These are phyloP conservation scores for Adansonia digitata DNA, from an alignment of 345 rosid genomes.

Conservation along the genomic window DNA sequence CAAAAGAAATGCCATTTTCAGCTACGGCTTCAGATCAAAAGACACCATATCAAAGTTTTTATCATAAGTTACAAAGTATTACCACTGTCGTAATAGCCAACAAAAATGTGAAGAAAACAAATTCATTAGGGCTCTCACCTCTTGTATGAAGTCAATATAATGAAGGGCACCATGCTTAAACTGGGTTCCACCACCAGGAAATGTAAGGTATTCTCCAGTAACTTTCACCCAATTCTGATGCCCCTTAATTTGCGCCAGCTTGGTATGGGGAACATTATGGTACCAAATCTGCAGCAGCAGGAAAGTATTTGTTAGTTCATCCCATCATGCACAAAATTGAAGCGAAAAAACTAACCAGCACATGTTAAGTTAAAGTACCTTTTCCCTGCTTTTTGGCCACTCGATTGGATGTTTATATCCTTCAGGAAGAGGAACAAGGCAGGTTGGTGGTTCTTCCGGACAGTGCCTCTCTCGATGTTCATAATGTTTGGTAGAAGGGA, in stretches of 20 bases:
- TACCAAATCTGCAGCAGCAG: conserved; percentile 87
- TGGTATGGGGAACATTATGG: conserved; percentile 87
- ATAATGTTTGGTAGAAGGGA: conserved; percentile 72
- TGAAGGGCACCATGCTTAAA: conserved; percentile 90
- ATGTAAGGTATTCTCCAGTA: conserved; percentile 82
- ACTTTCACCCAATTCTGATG: conserved; percentile 99
- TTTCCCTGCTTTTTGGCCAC: conserved; percentile 97
- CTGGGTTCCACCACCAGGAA: conserved; percentile 99
- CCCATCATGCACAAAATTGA: neutral
- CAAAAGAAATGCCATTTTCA: neutral
- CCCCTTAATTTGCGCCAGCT: conserved; percentile 82
- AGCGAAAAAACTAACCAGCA: neutral
- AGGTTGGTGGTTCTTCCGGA: conserved; percentile 78
- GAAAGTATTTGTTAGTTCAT: conserved; percentile 8
- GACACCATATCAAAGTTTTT: neutral
- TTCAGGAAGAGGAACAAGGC: conserved; percentile 84
- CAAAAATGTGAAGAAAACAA: neutral
- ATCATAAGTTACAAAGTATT: neutral
- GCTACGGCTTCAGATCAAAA: neutral
- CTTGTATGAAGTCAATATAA: conserved; percentile 85
- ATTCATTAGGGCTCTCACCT: conserved; percentile 42
- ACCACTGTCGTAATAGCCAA: neutral
- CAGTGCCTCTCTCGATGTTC: conserved; percentile 99
- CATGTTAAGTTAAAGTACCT: conserved; percentile 37
- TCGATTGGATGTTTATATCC: conserved; percentile 71